phyloP scores from a whole-genome alignment of 2,329 filamentous ascomycete genomes.

The Rutstroemia sp. region DNA sequence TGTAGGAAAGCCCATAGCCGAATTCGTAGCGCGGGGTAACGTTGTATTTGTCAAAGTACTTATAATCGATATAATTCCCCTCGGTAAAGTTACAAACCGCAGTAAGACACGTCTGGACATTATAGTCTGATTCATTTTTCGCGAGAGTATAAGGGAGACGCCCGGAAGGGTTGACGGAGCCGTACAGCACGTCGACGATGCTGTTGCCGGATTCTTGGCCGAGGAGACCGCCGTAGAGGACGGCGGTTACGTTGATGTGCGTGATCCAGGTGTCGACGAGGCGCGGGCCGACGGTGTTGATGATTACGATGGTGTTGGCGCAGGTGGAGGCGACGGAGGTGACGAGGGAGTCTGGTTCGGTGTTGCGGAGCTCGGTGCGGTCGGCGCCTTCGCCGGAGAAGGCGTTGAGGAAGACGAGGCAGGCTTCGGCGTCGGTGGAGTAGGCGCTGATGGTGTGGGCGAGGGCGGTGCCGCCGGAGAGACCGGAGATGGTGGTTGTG shows the following conservation, averaged over 20 bases:
- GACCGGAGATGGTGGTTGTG: conserved; percentile 35
- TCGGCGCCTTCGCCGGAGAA: conserved; percentile 68
- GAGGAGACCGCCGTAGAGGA: conserved; percentile 70
- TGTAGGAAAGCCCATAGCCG: conserved; percentile 71
- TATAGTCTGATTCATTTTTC: conserved; percentile 39
- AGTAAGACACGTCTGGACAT: conserved; percentile 37
- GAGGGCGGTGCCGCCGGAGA: conserved; percentile 74
- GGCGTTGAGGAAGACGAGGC: conserved; percentile 43
- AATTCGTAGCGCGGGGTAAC: conserved; percentile 69
- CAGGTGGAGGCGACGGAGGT: conserved; percentile 42
- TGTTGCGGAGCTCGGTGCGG: conserved; percentile 46
- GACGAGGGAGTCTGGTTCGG: conserved; percentile 12
- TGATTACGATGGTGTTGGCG: conserved; percentile 57
- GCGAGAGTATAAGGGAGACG: conserved; percentile 74
- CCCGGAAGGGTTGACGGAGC: conserved; percentile 66
- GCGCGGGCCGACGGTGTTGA: conserved; percentile 49
- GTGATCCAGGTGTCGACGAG: conserved; percentile 62
- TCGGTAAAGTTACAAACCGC: conserved; percentile 68
- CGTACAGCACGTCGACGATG: conserved; percentile 72
- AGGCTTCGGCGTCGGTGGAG: background rate
- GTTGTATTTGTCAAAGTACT: conserved; percentile 57
- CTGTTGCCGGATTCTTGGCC: conserved; percentile 77
- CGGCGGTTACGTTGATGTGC: conserved; percentile 71
- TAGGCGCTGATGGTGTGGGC: conserved; percentile 77
- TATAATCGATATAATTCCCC: conserved; percentile 74